phyloP scores from a whole-genome alignment of 2,329 filamentous ascomycete genomes.

The Fusarium austroafricanum region DNA sequence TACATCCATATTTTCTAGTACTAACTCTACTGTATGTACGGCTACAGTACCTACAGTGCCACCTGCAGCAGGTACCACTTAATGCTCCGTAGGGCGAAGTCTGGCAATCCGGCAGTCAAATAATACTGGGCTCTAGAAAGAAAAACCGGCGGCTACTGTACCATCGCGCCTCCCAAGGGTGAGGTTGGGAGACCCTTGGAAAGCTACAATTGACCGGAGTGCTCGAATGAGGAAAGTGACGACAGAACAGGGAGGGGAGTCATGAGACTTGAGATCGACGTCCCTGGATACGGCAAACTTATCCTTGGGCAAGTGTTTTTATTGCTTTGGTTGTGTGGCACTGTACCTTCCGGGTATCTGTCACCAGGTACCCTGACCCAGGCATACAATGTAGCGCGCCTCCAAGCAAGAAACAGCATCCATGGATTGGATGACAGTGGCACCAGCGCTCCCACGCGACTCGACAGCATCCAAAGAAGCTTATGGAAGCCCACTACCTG shows the following conservation, averaged over 20 bases:
- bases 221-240: conserved; percentile 42
- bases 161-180: conserved; percentile 7
- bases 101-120: conserved; percentile 19
- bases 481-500: conserved; percentile 3
- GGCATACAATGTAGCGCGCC: conserved; percentile 20
- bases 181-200: conserved; percentile 33
- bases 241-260: conserved; percentile 37
- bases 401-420: conserved; percentile 12
- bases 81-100: conserved; percentile 21
- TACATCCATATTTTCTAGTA: no score
- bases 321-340: background rate
- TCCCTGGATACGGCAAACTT: conserved; percentile 16
- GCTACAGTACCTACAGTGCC: conserved; percentile 26
- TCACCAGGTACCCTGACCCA: conserved; percentile 11
- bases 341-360: conserved; percentile 13
- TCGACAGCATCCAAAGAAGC: conserved; percentile 27
- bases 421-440: conserved; percentile 29
- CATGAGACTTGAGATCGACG: conserved; percentile 39
- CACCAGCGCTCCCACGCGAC: conserved; percentile 31
- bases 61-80: conserved; percentile 20
- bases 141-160: background rate
- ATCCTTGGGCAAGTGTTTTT: conserved; percentile 18
- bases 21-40: conserved; percentile 7
- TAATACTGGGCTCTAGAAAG: background rate
- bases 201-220: conserved; percentile 17